Evolutionary conservation across 2,329 filamentous ascomycete species (phyloP).

Genomic region (Aureobasidium melanogenum): DNA sequence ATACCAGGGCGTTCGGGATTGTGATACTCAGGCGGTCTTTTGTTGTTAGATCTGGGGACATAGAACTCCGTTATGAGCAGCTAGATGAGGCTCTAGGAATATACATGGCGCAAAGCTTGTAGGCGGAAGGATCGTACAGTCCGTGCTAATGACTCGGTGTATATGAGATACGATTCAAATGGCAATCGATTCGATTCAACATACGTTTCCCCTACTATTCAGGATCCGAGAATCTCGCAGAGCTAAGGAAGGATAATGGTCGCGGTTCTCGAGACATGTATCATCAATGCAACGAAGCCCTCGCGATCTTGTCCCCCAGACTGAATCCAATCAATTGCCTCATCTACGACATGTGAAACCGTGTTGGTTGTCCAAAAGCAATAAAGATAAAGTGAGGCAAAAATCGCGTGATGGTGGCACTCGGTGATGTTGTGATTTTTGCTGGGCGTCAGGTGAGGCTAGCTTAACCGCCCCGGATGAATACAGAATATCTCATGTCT

Average conservation of each 20-base stretch:
- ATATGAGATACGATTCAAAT: not conserved
- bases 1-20: not conserved
- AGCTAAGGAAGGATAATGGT: not conserved
- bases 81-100: not conserved
- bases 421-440: not conserved
- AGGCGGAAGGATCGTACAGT: not conserved
- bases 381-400: not conserved
- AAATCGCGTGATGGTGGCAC: not conserved
- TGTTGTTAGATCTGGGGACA: not conserved
- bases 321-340: not conserved
- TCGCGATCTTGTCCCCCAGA: not conserved
- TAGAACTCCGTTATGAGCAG: not conserved
- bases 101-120: not conserved
- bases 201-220: not conserved
- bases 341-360: not conserved
- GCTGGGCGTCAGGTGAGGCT: slow-evolving; percentile 6
- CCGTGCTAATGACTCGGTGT: not conserved
- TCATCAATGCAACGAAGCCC: not conserved
- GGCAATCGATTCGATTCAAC: not conserved
- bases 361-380: not conserved
- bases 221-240: not conserved
- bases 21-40: not conserved
- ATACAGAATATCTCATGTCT: slow-evolving; percentile 1
- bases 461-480: not conserved
- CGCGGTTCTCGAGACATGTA: not conserved